Evolutionary conservation across 371 early-diverging fungal species (phyloP), one percentile per base, ranked within the genome.

Genomic region (Zychaea mexicana): DNA sequence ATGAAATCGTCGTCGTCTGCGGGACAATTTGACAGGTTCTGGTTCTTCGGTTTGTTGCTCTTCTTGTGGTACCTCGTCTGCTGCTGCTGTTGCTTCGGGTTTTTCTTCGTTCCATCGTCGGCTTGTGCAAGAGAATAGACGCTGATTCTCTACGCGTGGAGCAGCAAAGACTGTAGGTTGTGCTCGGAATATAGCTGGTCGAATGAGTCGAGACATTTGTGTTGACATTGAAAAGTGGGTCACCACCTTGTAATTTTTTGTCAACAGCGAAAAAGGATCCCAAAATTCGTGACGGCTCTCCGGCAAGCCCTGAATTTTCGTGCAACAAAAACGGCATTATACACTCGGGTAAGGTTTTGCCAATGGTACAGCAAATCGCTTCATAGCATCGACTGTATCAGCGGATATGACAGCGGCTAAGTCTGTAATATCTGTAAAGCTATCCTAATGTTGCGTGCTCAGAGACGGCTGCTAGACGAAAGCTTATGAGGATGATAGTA

Each of bases 1-100:
- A 52, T 77, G 76, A 42, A 79, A 79, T 54, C 61, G 63, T 45
- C 75, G 74, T 67, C 80, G 68, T 70, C 80, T 72, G 33, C 76
- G 73, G 17, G 80, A 78, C n/a, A 72, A 46, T 32, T 76, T 79
- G 58, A 79, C 49, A 52, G 79, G 77, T 31, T 77, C 77, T 10
- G 53, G 64, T 45, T 72, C 67, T 39, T 70, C 59, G 10, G 47
- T 33, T 7, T 36, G 69, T 12, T 52, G 64, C 24, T 56, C 64
- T n/a, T 36, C 66, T 36, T 31, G 46, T 38, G 32, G 69, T n/a
- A 31, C 54, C 0, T 13, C 70, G 27, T 62, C 65, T 33, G 52
- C n/a, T 9, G 52, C n/a, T 9, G 67, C 64, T 22, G 57, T 59
- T 33, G 55, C 55, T 52, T 47, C 66, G 21, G 28, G 17, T 15